A percentile compares a stretch with the other conserved stretches of the same genome.
phyloP scores from a whole-genome alignment of 108 stramenopile genomes.

The Chaetoceros tenuissimus region DNA sequence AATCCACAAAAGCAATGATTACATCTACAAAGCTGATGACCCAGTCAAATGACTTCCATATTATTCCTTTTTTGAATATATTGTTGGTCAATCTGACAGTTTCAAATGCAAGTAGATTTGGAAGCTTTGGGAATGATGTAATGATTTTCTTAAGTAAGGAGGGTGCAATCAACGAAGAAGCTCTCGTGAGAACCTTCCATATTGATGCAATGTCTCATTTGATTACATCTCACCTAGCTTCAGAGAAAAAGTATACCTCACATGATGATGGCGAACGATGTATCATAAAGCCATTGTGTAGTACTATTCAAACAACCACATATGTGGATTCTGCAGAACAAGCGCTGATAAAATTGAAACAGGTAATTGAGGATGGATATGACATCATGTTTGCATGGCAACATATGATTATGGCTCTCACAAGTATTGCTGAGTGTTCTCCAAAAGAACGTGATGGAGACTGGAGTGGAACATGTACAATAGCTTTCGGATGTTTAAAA shows the following conservation, averaged over 20 bases:
- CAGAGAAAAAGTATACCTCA: not conserved
- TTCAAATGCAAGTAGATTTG: not conserved
- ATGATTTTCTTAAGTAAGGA: not conserved
- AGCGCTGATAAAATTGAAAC: constrained; percentile 48
- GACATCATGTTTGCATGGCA: constrained; percentile 24
- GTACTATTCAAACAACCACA: constrained; percentile 35
- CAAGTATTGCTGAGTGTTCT: not conserved
- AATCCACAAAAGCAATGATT: not conserved
- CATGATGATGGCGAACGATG: not conserved
- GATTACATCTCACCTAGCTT: not conserved
- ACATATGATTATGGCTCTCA: not conserved
- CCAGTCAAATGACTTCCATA: not conserved
- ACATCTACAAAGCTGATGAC: not conserved
- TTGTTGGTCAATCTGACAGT: not conserved
- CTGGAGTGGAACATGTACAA: constrained; percentile 60
- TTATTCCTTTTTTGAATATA: not conserved
- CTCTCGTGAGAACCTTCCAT: not conserved
- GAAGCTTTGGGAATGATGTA: not conserved
- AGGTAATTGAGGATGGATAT: constrained; percentile 68
- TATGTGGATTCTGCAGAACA: constrained; percentile 48
- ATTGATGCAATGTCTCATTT: not conserved
- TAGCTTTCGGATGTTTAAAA: constrained; percentile 80
- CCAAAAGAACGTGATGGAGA: constrained; percentile 15
- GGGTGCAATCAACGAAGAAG: not conserved
- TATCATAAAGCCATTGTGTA: constrained; percentile 58